Base-by-base conservation (phyloP, 495 filamentous ascomycete genomes). In the Talaromyces nanjingensis region DNA sequence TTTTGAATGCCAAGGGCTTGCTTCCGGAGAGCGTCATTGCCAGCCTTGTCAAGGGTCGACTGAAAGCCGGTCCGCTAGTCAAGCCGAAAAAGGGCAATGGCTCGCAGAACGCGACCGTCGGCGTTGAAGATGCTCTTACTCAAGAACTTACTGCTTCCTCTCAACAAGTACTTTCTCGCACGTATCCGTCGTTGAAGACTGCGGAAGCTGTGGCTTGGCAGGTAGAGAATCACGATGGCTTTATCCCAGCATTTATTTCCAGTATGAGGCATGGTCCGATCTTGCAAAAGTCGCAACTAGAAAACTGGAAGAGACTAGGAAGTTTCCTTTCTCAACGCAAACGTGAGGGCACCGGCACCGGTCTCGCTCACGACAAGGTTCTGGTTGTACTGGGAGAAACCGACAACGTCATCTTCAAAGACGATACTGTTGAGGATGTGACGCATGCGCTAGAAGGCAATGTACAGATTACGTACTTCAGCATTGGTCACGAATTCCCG, bases 1-100 rank as follows among this genome's bases (percentile, higher is more conserved):
- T 91, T 45, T 74, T 91, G 16, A 92, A 90, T 68, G 79, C 78
- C 3, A 74, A 77, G 3, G 81, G 81, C 11, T 65, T 87, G 2
- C 61, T 91, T 31, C 89, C 89, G 1, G 83, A 87, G 56, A 73
- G 71, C 57, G 53, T 90, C 11, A 68, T 90, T 1, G 67, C 72
- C 31, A 74, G 73, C 39, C 70, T 89, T 8, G 84, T 91, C 2
- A 70, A 74, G 14, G 67, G 78, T 31, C 79, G 90, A 31, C 74
- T 93, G 3, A 73, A 74, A 57, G 74, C 74, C 4, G 78, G 78
- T 1, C 78, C 77, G 0, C 64, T 81, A 22, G 67, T 74, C 34
- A 71, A 66, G 1, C 71, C 77, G 6, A 77, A 76, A 54, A n/a
- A 37, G 6, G 33, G 52, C 20, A 25, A 34, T 22, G 14, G 25